phyloP scores from a whole-genome alignment of 805 yeast genomes.

The Scheffersomyces amazonensis region DNA sequence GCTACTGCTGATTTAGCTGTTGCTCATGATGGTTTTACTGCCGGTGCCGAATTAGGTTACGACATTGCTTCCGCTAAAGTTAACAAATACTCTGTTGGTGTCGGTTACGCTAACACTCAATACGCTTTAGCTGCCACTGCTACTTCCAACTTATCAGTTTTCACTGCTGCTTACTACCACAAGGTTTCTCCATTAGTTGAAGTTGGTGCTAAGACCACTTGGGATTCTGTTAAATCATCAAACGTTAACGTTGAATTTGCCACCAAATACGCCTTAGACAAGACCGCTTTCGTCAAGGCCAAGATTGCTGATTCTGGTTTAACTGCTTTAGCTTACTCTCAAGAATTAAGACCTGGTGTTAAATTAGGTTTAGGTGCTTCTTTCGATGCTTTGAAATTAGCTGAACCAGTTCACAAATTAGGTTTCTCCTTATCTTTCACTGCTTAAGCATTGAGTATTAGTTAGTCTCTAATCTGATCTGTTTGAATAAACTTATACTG shows the following conservation, averaged over 20 bases:
- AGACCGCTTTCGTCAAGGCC: conserved; percentile 88
- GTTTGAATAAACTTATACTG: too few relatives aligned
- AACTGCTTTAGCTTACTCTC: conserved; percentile 91
- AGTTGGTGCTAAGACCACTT: conserved; percentile 97
- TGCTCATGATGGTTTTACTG: conserved; percentile 94
- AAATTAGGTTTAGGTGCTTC: conserved; percentile 96
- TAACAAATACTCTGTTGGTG: conserved; percentile 89
- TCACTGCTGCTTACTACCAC: conserved; percentile 97
- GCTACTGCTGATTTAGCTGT: conserved; percentile 93
- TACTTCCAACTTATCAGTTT: conserved; percentile 80
- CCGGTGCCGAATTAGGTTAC: conserved; percentile 96
- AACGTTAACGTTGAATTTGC: conserved; percentile 94
- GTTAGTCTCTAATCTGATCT: too few relatives aligned
- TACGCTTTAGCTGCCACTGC: conserved; percentile 86
- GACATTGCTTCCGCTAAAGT: conserved; percentile 91
- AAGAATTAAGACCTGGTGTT: conserved; percentile 93
- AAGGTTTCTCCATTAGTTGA: conserved; percentile 86
- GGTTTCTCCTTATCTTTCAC: conserved; percentile 93
- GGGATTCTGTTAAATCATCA: conserved; percentile 81
- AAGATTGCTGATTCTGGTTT: conserved; percentile 95
- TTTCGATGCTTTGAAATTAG: conserved; percentile 90
- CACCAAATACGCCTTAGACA: conserved; percentile 88
- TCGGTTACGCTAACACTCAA: conserved; percentile 87
- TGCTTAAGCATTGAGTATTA: too few relatives aligned
- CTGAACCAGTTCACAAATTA: conserved; percentile 96